Conservation (phyloP, 176 grass and related monocot species). For the Coix lacrymajobi region DNA sequence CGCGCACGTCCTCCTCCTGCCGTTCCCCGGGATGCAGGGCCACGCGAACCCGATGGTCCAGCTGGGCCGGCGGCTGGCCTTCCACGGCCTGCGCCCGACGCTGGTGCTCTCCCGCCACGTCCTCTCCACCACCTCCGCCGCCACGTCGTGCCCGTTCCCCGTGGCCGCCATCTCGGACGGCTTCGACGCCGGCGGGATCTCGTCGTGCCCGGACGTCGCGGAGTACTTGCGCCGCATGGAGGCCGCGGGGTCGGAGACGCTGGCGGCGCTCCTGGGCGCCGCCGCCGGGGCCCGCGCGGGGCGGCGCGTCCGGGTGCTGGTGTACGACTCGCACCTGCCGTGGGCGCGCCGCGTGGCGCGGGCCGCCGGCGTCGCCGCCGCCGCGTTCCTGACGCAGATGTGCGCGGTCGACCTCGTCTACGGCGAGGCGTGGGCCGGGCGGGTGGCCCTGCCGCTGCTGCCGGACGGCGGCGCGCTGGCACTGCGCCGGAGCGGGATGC, state of each 20-base stretch:
- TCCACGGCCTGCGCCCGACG: constrained; percentile 13
- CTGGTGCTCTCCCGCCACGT: neutral
- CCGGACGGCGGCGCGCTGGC: neutral
- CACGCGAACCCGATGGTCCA: constrained; percentile 16
- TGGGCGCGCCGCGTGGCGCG: neutral
- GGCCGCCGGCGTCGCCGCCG: neutral
- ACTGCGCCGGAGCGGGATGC: neutral
- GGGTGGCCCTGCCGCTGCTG: neutral
- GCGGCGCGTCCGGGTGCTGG: neutral
- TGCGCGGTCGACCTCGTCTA: neutral
- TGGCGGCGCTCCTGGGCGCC: neutral
- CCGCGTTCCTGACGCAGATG: neutral
- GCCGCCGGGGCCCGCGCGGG: neutral
- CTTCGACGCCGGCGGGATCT: neutral
- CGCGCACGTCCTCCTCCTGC: neutral
- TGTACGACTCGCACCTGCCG: neutral
- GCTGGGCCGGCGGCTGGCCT: neutral
- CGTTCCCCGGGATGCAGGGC: neutral
- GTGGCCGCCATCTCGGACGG: constrained; percentile 12
- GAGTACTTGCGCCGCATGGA: neutral
- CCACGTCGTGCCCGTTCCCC: neutral
- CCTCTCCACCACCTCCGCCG: neutral
- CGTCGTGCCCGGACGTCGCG: neutral
- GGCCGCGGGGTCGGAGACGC: neutral
- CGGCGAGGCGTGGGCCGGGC: neutral